Percentiles rank a stretch among this genome's conserved stretches.
Evolutionary conservation across 169 alveolate genomes (phyloP).

Genomic region (Cryptosporidium bovis): DNA sequence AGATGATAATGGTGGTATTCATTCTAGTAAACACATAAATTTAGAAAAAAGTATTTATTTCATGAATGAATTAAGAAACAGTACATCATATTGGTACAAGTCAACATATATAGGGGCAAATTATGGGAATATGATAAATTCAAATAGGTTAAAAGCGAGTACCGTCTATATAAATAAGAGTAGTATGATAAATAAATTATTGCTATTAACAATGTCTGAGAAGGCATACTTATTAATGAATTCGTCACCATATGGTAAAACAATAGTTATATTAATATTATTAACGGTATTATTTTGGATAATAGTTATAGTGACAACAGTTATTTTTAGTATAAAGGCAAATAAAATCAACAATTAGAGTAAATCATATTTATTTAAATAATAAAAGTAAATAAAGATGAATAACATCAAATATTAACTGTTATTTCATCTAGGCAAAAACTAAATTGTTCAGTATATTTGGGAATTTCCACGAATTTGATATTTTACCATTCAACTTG

Average conservation of each 20-base stretch:
- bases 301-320: neutral
- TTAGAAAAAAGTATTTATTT: constrained; percentile 5
- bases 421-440: neutral
- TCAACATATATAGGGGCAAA: constrained; percentile 40
- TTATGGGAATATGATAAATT: constrained; percentile 50
- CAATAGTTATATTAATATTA: constrained; percentile 8
- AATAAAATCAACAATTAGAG: neutral
- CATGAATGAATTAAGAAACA: neutral
- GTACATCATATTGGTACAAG: constrained; percentile 47
- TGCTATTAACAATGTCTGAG: constrained; percentile 1
- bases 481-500: constrained; percentile 39
- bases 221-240: constrained; percentile 12
- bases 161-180: neutral
- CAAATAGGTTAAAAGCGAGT: constrained; percentile 3
- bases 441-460: neutral
- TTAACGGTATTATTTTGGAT: constrained; percentile 18
- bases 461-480: constrained; percentile 42
- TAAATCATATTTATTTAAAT: neutral
- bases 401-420: neutral
- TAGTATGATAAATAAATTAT: neutral
- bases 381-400: constrained; percentile 7
- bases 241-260: constrained; percentile 49
- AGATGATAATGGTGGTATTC: neutral
- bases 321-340: neutral
- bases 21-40: neutral